These are phyloP conservation scores for Piloderma croceum DNA, from an alignment of 768 basidiomycete species.

Conservation along the genomic window DNA sequence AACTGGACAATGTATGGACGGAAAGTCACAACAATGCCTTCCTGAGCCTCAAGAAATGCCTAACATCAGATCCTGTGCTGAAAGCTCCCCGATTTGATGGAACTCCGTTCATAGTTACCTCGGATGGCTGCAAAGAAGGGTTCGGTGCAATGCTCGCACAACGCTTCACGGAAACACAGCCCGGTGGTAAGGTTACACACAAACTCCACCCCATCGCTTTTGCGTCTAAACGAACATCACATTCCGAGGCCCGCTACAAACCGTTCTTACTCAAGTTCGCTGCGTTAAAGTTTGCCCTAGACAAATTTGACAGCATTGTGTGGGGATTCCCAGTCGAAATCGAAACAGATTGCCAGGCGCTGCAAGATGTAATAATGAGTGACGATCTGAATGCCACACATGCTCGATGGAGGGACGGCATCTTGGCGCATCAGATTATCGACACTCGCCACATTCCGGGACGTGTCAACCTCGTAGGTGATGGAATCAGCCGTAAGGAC, in stretches of 20 bases:
- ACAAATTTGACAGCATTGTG: conserved; percentile 26
- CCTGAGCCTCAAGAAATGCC: conserved; percentile 23
- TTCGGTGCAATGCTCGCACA: conserved; percentile 31
- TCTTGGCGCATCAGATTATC: conserved; percentile 18
- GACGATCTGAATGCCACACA: conserved; percentile 19
- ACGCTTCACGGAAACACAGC: conserved; percentile 7
- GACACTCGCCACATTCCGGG: conserved; percentile 20
- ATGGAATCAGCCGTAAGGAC: conserved; percentile 20
- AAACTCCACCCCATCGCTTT: conserved; percentile 27
- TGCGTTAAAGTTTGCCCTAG: conserved; percentile 18
- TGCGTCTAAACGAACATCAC: conserved; percentile 30
- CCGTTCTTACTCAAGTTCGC: conserved; percentile 31
- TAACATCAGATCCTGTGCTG: conserved; percentile 30
- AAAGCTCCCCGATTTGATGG: conserved; percentile 27
- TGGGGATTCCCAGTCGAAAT: conserved; percentile 20
- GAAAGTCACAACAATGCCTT: conserved; percentile 21
- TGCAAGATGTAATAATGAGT: conserved; percentile 20
- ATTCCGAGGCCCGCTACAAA: conserved; percentile 23
- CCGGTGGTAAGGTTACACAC: conserved; percentile 13
- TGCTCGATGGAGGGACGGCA: conserved; percentile 23
- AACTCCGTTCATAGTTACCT: conserved; percentile 30
- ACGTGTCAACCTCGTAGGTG: conserved; percentile 15
- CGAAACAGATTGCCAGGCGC: conserved; percentile 19
- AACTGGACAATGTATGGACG: conserved; percentile 16
- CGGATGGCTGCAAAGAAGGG: conserved; percentile 27